Conservation (phyloP, 805 yeast species). For the Ogataea siamensis region DNA sequence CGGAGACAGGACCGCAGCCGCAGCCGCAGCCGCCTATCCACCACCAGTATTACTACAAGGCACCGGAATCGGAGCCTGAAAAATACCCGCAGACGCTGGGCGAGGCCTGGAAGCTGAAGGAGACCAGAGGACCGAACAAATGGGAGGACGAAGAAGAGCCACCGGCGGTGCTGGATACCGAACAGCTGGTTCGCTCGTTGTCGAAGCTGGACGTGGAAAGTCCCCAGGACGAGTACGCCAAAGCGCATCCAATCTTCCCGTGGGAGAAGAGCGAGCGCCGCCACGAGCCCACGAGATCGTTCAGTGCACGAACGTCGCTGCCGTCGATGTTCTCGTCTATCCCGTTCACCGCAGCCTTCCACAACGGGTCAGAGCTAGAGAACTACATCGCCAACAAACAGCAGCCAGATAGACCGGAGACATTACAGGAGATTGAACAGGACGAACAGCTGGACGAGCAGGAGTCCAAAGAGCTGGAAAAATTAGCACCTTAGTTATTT, state of each 20-base stretch:
- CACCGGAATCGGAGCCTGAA: conserved; percentile 28
- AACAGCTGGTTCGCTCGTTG: conserved; percentile 4
- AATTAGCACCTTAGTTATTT: conserved; percentile 1
- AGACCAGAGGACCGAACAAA: conserved; percentile 19
- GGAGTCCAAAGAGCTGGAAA: conserved; percentile 9
- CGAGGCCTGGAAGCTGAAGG: conserved; percentile 34
- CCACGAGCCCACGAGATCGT: conserved; percentile 21
- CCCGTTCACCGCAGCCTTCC: conserved; percentile 18
- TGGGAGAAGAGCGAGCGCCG: conserved; percentile 29
- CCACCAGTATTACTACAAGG: conserved; percentile 22
- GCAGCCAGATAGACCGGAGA: conserved; percentile 2
- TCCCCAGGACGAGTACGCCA: conserved; percentile 23
- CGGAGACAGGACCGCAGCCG: neutral
- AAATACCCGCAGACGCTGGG: conserved; percentile 26
- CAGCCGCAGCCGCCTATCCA: conserved; percentile 5
- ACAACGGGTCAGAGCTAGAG: conserved; percentile 15
- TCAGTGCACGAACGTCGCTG: conserved; percentile 13
- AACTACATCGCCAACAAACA: conserved; percentile 10
- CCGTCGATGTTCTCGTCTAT: conserved; percentile 2
- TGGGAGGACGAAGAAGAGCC: conserved; percentile 25
- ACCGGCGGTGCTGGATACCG: neutral
- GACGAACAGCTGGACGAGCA: conserved; percentile 18
- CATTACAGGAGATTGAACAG: conserved; percentile 5
- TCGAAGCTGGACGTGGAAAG: neutral
- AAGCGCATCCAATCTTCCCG: conserved; percentile 36